These are phyloP conservation scores for Curvularia eragrostidis DNA, from an alignment of 2,329 filamentous ascomycete species.

Conservation along the genomic window DNA sequence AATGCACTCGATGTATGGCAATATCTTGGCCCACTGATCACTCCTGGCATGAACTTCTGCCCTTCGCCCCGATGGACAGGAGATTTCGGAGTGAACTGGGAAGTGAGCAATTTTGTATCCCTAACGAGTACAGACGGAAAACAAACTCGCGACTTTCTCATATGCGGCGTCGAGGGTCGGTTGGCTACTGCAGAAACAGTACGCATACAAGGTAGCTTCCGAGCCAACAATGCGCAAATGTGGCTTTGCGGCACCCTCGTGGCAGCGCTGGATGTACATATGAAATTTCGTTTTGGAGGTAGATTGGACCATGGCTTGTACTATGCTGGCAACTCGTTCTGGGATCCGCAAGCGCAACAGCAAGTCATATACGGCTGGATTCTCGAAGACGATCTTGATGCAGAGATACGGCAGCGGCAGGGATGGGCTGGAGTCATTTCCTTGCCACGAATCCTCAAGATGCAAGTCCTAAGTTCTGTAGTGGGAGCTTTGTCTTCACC, in stretches of 20 bases:
- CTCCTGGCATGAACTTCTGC: background rate
- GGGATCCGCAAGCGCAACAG: background rate
- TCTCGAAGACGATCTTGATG: background rate
- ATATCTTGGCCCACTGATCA: background rate
- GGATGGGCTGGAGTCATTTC: background rate
- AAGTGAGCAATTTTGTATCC: background rate
- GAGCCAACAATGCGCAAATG: background rate
- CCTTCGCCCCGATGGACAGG: background rate
- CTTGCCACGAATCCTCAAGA: background rate
- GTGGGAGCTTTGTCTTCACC: background rate
- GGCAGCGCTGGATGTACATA: background rate
- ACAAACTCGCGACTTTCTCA: background rate
- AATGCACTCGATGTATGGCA: background rate
- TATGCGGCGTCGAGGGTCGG: background rate
- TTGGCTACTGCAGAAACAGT: background rate
- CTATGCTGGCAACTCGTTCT: background rate
- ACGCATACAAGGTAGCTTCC: background rate
- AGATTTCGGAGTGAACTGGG: background rate
- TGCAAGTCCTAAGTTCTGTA: background rate
- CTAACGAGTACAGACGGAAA: background rate
- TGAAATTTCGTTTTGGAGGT: background rate
- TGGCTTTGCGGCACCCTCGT: background rate
- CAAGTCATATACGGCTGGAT: slow-evolving; percentile 2
- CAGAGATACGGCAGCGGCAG: background rate
- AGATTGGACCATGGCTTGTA: background rate